Evolutionary conservation across 495 filamentous ascomycete genomes (phyloP), one percentile per base, ranked within the genome.

Genomic region (Penicillium steckii): DNA sequence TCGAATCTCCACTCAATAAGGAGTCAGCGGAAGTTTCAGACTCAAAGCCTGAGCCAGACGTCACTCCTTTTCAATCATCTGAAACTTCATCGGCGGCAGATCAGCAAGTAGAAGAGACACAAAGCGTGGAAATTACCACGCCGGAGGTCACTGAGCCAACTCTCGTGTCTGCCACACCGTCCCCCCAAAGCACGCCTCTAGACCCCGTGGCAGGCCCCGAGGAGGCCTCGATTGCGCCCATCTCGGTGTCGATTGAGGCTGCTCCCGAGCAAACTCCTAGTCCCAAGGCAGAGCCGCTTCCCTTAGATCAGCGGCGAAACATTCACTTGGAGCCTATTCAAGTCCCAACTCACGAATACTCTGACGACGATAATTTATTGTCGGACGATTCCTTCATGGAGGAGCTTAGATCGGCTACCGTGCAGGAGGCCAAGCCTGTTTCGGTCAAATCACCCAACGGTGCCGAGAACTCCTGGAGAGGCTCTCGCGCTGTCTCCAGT

Each of bases 311-410:
- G 19, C 81, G 76, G 58, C 73, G 75, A 37, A 79, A 68, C 63
- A 64, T 66, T 46, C 55, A 69, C 50, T 59, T 85, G 18, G 82
- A 83, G 49, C 79, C 80, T 9, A 86, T 87, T 52, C 71, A 76
- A 54, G 67, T 77, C 0, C 75, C 70, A 35, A 82, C 80, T 19
- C 74, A 70, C 22, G 74, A 82, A 21, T 76, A 78, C 54, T 83
- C 84, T 3, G 79, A 86, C 55, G 81, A 84, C 58, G 81, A 79
- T 41, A 76, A 85, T 58, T 80, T 85, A 49, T 79, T 82, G 25
- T 92, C 89, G 6, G 89, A 95, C 66, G 90, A 96, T 67, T 89
- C 85, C 26, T 86, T 95, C 57, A 88, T 95, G 84, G 88, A 94
- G 51, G 90, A 96, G 74, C 74, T 96, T 45, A 88, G 88, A 55